These are phyloP conservation scores for Lachnellula cervina DNA, from an alignment of 2,329 filamentous ascomycete species.

Conservation along the genomic window DNA sequence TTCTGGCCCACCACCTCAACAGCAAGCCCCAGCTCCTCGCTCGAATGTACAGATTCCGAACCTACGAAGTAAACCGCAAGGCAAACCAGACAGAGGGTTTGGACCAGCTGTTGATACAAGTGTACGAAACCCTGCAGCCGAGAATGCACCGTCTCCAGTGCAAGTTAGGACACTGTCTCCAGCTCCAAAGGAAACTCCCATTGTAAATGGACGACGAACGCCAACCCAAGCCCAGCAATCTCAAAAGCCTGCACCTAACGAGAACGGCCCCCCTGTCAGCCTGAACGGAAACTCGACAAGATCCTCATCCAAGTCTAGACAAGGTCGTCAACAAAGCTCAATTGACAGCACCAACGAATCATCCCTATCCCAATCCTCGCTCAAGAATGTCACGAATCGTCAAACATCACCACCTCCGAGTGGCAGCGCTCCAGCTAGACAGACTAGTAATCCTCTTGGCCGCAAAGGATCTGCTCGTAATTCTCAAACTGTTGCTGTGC, in stretches of 20 bases:
- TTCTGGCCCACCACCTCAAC: conserved; percentile 58
- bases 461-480: conserved; percentile 57
- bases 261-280: conserved; percentile 25
- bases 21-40: conserved; percentile 54
- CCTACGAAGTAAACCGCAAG: conserved; percentile 23
- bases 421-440: conserved; percentile 41
- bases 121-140: conserved; percentile 38
- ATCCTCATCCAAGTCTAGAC: conserved; percentile 46
- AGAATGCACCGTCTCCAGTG: conserved; percentile 43
- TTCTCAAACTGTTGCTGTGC: conserved; percentile 59
- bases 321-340: conserved; percentile 57
- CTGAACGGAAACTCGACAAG: conserved; percentile 25
- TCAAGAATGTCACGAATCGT: conserved; percentile 40
- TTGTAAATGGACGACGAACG: conserved; percentile 58
- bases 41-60: conserved; percentile 16
- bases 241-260: conserved; percentile 29
- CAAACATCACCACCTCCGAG: conserved; percentile 53
- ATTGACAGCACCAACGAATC: conserved; percentile 62
- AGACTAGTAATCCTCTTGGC: conserved; percentile 55
- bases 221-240: conserved; percentile 48
- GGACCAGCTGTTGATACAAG: conserved; percentile 29
- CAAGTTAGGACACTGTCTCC: conserved; percentile 25
- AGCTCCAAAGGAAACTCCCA: conserved; percentile 42
- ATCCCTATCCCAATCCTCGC: conserved; percentile 31
- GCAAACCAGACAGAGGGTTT: conserved; percentile 25